These are phyloP conservation scores for Fusarium sp. DNA, from an alignment of 2,329 filamentous ascomycete species.

Conservation along the genomic window DNA sequence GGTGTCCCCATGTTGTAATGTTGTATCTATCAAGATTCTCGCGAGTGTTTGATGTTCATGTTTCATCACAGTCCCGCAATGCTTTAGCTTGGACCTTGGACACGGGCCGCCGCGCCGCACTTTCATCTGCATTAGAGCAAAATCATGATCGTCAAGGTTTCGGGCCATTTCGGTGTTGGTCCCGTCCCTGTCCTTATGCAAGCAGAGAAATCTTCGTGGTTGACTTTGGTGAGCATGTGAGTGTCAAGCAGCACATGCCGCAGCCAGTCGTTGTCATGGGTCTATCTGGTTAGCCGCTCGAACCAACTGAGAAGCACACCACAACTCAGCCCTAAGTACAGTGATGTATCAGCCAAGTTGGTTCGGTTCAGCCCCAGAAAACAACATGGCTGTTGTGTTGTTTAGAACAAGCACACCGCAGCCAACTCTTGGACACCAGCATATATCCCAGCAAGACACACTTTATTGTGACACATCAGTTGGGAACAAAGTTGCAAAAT, in stretches of 20 bases:
- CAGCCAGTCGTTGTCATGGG: neutral
- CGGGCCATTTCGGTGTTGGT: neutral
- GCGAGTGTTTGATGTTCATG: neutral
- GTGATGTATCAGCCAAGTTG: neutral
- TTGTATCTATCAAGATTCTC: neutral
- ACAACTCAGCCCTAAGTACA: neutral
- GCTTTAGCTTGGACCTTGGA: constrained; percentile 1
- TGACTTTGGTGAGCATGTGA: neutral
- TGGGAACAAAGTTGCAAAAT: neutral
- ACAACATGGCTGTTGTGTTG: neutral
- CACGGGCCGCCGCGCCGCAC: constrained; percentile 19
- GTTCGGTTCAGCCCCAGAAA: neutral
- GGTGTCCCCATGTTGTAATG: neutral
- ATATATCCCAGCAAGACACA: neutral
- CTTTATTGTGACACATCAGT: constrained; percentile 9
- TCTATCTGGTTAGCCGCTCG: neutral
- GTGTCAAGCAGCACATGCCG: neutral
- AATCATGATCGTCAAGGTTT: neutral
- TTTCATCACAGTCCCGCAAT: constrained; percentile 20
- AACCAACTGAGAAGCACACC: neutral
- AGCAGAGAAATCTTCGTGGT: neutral
- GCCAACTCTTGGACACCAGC: neutral
- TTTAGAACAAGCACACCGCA: neutral
- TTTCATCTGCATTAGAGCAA: constrained; percentile 5
- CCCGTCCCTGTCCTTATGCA: neutral